Percentiles rank a stretch among this genome's conserved stretches.
Conservation (phyloP, 2,329 filamentous ascomycete species). For the Diaporthe vexans region DNA sequence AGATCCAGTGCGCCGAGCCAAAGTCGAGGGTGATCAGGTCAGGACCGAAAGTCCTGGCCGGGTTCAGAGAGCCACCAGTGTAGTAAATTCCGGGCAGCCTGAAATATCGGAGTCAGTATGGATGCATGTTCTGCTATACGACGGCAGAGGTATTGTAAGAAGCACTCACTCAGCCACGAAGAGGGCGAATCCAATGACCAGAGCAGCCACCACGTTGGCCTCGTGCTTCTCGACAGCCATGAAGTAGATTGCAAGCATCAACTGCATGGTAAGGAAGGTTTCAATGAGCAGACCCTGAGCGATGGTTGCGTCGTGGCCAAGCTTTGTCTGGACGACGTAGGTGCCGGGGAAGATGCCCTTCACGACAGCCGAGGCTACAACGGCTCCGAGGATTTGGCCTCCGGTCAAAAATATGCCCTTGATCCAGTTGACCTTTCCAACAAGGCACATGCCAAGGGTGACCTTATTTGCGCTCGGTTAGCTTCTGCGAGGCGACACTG, state of each 20-base stretch:
- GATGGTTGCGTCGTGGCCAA: conserved; percentile 58
- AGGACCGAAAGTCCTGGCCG: conserved; percentile 62
- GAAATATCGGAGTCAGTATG: background rate
- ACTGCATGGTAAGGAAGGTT: conserved; percentile 64
- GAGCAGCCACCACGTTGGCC: conserved; percentile 59
- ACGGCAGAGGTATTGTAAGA: background rate
- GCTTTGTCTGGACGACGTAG: conserved; percentile 60
- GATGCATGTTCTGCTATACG: background rate
- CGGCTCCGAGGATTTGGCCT: conserved; percentile 41
- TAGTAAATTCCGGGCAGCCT: conserved; percentile 54
- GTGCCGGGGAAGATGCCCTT: conserved; percentile 50
- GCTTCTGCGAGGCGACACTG: background rate
- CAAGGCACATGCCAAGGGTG: conserved; percentile 61
- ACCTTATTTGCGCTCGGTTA: conserved; percentile 9
- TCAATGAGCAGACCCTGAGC: conserved; percentile 67
- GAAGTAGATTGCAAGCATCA: conserved; percentile 69
- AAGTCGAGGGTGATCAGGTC: conserved; percentile 57
- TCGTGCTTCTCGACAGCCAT: conserved; percentile 73
- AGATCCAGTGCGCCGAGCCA: conserved; percentile 63
- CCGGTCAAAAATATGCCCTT: conserved; percentile 53
- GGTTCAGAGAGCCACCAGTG: conserved; percentile 62
- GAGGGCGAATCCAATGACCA: conserved; percentile 38
- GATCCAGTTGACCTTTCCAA: conserved; percentile 57
- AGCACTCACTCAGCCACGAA: conserved; percentile 33
- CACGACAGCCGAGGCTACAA: conserved; percentile 61